Conservation (phyloP, 225 moss, liverwort and hornwort species). For the Takakia lepidozioides region DNA sequence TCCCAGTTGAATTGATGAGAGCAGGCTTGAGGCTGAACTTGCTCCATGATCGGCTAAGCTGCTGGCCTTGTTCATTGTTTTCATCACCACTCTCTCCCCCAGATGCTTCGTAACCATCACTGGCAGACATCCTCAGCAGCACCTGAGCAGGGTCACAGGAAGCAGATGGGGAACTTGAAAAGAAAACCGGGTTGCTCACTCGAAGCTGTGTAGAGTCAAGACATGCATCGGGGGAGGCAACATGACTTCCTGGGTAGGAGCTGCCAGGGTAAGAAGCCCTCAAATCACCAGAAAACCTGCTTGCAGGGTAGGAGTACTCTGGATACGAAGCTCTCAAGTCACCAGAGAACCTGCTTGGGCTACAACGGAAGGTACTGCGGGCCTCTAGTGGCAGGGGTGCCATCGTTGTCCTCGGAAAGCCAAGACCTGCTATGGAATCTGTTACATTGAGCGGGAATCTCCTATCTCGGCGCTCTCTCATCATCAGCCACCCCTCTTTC, state of each 20-base stretch:
- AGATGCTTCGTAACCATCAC: constrained; percentile 89
- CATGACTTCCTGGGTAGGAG: constrained; percentile 32
- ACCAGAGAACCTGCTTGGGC: constrained; percentile 47
- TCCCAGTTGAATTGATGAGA: constrained; percentile 47
- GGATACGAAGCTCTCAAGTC: constrained; percentile 28
- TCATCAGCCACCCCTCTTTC: constrained; percentile 32
- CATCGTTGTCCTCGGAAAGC: too few species aligned
- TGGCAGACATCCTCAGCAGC: constrained; percentile 37
- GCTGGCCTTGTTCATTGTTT: constrained; percentile 42
- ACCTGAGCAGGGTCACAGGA: too few species aligned
- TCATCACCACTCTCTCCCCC: constrained; percentile 85
- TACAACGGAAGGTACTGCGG: constrained; percentile 24
- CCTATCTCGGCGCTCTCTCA: constrained; percentile 39
- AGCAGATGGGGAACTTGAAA: neutral
- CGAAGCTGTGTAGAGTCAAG: constrained; percentile 24
- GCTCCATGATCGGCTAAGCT: constrained; percentile 36
- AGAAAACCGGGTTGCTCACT: constrained; percentile 6
- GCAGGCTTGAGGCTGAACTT: constrained; percentile 42
- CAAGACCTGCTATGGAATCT: constrained; percentile 2
- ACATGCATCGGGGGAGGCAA: constrained; percentile 34
- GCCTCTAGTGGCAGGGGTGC: constrained; percentile 22
- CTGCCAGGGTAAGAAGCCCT: constrained; percentile 34
- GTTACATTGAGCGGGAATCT: constrained; percentile 8
- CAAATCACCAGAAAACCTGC: constrained; percentile 40
- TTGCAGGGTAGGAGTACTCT: constrained; percentile 21